Evolutionary conservation across 768 basidiomycete genomes (phyloP).

Genomic region (Cyclocybe aegerita): DNA sequence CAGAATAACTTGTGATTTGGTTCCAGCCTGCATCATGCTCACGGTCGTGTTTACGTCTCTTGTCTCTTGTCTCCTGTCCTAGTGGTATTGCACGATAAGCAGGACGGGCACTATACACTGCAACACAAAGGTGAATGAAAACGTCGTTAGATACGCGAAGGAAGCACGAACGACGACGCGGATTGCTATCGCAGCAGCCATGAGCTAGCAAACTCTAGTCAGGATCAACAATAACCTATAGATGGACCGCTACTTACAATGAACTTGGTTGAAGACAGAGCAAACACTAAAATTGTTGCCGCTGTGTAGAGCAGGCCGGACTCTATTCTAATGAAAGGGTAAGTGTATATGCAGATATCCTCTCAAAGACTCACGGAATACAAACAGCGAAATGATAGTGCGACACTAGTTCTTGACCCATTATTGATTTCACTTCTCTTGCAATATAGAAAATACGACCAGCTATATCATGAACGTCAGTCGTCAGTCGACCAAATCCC

Average conservation of each 20-base stretch:
- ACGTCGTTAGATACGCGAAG: not conserved
- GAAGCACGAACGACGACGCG: slow-evolving; percentile 19
- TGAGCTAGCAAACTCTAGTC: slow-evolving; percentile 10
- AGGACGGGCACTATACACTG: slow-evolving; percentile 26
- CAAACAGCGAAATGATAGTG: slow-evolving; percentile 24
- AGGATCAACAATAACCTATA: not conserved
- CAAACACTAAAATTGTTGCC: slow-evolving; percentile 11
- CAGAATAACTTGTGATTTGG: slow-evolving; percentile 10
- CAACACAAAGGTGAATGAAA: not conserved
- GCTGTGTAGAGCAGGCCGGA: slow-evolving; percentile 21
- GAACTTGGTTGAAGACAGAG: slow-evolving; percentile 16
- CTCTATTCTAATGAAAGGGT: slow-evolving; percentile 15
- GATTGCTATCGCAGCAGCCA: slow-evolving; percentile 16
- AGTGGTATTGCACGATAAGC: slow-evolving; percentile 24
- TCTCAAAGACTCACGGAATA: slow-evolving; percentile 22
- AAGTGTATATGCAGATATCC: not conserved
- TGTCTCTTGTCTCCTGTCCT: slow-evolving; percentile 16
- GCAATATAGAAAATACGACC: slow-evolving; percentile 30
- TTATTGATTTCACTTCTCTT: slow-evolving; percentile 19
- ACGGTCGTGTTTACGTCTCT: slow-evolving; percentile 18
- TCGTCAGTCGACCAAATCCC: not conserved
- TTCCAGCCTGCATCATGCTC: slow-evolving; percentile 8
- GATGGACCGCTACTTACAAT: slow-evolving; percentile 11
- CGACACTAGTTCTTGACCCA: slow-evolving; percentile 18
- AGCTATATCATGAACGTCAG: slow-evolving; percentile 11